A percentile compares a stretch with the other conserved stretches of the same genome.
Evolutionary conservation across 495 filamentous ascomycete genomes (phyloP).

Genomic region (Tuber melanosporum): DNA sequence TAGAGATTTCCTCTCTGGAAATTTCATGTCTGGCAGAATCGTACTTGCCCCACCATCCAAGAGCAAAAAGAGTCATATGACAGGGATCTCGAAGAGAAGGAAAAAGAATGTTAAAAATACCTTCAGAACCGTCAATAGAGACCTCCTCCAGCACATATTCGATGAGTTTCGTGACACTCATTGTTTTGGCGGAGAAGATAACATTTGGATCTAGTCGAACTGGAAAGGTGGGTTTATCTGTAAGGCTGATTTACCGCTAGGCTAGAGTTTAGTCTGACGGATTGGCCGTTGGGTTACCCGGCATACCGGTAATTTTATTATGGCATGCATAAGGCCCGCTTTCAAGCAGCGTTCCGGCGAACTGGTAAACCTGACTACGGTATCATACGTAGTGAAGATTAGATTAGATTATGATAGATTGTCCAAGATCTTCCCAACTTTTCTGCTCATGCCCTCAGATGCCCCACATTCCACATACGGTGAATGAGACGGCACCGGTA

Average conservation of each 20-base stretch:
- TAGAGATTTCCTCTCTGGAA: background rate
- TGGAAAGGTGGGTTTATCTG: background rate
- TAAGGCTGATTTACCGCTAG: background rate
- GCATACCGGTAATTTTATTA: background rate
- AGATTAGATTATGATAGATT: background rate
- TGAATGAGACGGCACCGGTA: background rate
- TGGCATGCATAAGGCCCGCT: background rate
- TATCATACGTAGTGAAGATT: background rate
- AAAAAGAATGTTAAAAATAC: constrained; percentile 24
- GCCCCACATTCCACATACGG: background rate
- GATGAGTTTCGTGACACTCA: constrained; percentile 40
- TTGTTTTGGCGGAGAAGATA: constrained; percentile 5
- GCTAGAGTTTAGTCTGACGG: background rate
- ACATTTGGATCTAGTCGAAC: background rate
- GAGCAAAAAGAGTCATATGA: constrained; percentile 12
- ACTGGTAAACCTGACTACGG: background rate
- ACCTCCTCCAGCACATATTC: constrained; percentile 40
- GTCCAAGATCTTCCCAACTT: background rate
- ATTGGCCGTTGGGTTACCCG: background rate
- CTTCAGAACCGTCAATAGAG: constrained; percentile 41
- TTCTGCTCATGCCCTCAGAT: background rate
- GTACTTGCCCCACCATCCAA: constrained; percentile 16
- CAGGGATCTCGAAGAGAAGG: constrained; percentile 1
- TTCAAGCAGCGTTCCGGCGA: background rate
- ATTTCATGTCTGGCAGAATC: constrained; percentile 12